phyloP scores from a whole-genome alignment of 2,329 filamentous ascomycete genomes.

The Waltergamsia citrina region DNA sequence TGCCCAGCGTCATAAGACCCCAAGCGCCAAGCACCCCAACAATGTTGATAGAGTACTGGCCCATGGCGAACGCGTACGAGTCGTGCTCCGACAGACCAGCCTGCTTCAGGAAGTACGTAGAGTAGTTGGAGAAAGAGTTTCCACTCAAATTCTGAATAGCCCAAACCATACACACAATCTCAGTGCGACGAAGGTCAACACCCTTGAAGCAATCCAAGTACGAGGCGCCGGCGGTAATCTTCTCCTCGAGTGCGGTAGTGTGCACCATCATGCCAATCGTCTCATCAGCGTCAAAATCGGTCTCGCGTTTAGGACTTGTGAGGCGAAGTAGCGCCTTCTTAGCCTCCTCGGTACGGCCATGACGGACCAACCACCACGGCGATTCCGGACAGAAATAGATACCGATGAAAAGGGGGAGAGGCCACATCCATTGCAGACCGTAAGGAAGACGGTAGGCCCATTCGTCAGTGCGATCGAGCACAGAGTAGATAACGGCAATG shows the following conservation, averaged over 20 bases:
- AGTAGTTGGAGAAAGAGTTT: slow-evolving; percentile 57
- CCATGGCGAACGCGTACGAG: slow-evolving; percentile 52
- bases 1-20: slow-evolving; percentile 65
- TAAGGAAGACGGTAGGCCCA: slow-evolving; percentile 65
- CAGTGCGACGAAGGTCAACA: slow-evolving; percentile 67
- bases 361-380: slow-evolving; percentile 69
- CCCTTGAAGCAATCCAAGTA: slow-evolving; percentile 83
- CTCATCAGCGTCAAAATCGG: slow-evolving; percentile 71
- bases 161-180: slow-evolving; percentile 56
- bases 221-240: slow-evolving; percentile 61
- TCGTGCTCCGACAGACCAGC: slow-evolving; percentile 42
- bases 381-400: slow-evolving; percentile 62
- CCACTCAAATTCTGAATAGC: slow-evolving; percentile 55
- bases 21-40: slow-evolving; percentile 74
- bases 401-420: slow-evolving; percentile 54
- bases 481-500: slow-evolving; percentile 62
- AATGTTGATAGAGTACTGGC: slow-evolving; percentile 64
- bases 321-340: slow-evolving; percentile 57
- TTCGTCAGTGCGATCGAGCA: slow-evolving; percentile 55
- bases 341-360: slow-evolving; percentile 53
- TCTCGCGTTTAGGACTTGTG: slow-evolving; percentile 53
- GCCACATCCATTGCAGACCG: slow-evolving; percentile 72
- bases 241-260: slow-evolving; percentile 71
- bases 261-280: slow-evolving; percentile 90
- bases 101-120: slow-evolving; percentile 52